Conservation (phyloP, 1,139 yeast species). For the Nakaseomyces bracarensis region DNA sequence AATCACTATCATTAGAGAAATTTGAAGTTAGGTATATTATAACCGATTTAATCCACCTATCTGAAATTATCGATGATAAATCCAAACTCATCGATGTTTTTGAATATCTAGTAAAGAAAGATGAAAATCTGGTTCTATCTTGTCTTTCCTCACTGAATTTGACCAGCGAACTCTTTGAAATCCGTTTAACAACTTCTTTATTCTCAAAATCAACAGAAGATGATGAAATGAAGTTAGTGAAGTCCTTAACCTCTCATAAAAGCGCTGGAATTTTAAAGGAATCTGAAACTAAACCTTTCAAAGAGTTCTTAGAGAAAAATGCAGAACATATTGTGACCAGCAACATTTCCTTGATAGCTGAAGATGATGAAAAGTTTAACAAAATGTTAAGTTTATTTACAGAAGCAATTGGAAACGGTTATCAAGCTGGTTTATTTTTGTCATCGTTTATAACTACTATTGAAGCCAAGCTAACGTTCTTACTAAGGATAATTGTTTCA, state of each 20-base stretch:
- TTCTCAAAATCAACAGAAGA: conserved; percentile 25
- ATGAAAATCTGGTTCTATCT: conserved; percentile 38
- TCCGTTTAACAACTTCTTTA: conserved; percentile 58
- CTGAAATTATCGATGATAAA: conserved; percentile 35
- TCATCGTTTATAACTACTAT: conserved; percentile 32
- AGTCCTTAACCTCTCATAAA: conserved; percentile 4
- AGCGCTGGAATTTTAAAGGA: conserved; percentile 29
- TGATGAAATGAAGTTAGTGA: conserved; percentile 20
- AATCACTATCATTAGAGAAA: conserved; percentile 31
- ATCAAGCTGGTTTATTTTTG: conserved; percentile 32
- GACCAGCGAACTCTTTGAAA: conserved; percentile 52
- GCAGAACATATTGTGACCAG: conserved; percentile 26
- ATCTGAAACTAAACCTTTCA: conserved; percentile 25
- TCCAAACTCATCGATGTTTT: conserved; percentile 37
- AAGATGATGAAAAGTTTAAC: conserved; percentile 39
- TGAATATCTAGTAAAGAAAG: conserved; percentile 38
- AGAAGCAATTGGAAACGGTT: conserved; percentile 35
- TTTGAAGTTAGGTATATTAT: conserved; percentile 34
- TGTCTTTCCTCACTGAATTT: conserved; percentile 37
- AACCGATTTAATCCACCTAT: conserved; percentile 33
- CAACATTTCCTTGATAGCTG: conserved; percentile 25
- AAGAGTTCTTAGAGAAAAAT: conserved; percentile 29
- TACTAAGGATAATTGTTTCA: conserved; percentile 49
- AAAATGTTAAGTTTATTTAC: conserved; percentile 38
- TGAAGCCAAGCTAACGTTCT: conserved; percentile 45